phyloP scores from a whole-genome alignment of 768 basidiomycete genomes.

The Tricholoma bakamatsutake region DNA sequence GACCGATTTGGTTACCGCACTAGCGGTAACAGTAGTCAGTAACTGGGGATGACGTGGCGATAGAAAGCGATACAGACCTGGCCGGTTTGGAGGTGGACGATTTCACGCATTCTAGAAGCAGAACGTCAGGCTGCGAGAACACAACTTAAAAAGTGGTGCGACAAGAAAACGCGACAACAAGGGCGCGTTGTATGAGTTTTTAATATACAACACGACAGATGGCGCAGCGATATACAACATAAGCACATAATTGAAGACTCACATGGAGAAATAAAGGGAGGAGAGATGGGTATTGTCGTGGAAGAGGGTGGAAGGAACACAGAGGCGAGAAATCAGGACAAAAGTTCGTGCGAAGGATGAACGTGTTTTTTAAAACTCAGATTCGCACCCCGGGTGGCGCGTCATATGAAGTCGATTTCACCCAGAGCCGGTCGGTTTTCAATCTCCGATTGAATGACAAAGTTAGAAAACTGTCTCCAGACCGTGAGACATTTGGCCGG shows the following conservation, averaged over 20 bases:
- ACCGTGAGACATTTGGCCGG: too few relatives aligned
- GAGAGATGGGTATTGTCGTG: conserved; percentile 33
- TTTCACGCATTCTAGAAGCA: conserved; percentile 88
- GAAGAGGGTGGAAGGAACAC: conserved; percentile 39
- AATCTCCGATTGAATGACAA: too few relatives aligned
- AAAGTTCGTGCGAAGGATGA: conserved; percentile 33
- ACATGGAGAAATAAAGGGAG: conserved; percentile 36
- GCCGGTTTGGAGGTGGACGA: conserved; percentile 99
- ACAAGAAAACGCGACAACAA: conserved; percentile 33
- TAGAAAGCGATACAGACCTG: conserved; percentile 52
- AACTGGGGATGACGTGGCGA: conserved; percentile 6
- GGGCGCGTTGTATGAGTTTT: conserved; percentile 20
- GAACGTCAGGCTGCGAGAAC: conserved; percentile 25
- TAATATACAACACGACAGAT: conserved; percentile 12
- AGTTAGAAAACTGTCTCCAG: too few relatives aligned
- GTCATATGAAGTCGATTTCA: too few relatives aligned
- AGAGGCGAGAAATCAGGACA: conserved; percentile 38
- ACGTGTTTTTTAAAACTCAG: conserved; percentile 39
- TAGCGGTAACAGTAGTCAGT: conserved; percentile 28
- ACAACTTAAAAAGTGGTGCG: conserved; percentile 39
- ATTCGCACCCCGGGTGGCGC: conserved; percentile 33
- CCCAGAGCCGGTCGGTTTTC: too few relatives aligned
- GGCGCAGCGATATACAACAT: conserved; percentile 3
- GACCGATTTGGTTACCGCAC: conserved; percentile 99
- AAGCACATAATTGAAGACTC: conserved; percentile 19